Base-by-base conservation (phyloP, 176 grass and related monocot genomes). In the Eragrostis curvula region DNA sequence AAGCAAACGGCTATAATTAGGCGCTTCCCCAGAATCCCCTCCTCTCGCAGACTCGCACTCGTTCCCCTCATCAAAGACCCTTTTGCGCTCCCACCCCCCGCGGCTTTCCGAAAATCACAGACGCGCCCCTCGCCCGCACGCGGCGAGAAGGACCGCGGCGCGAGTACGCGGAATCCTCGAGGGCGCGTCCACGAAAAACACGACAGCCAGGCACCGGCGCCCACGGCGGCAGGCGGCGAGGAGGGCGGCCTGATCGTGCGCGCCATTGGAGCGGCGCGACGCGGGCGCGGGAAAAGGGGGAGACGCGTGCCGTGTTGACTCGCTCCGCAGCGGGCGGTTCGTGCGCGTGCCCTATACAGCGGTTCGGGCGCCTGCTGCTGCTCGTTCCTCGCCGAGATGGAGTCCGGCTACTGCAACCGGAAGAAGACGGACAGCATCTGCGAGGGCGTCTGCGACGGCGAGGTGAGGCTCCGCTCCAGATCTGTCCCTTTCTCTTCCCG, bases 391-490 rank as follows among this genome's bases (percentile, higher is more conserved):
- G 65, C 12, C 18, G 71, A 36, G 36, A 71, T 82, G 87, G 94
- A 97, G 76, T 44, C 86, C 50, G 94, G 81, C 46, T 85, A 93
- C 76, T 93, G 88, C 87, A 97, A 89, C 89, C 90, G 88, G 51
- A 97, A 97, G 82, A 97, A 97, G 89, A 89, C 86, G 2, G 94
- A 97, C 79, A 79, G 75, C 46, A 78, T 97, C 68, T 97, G 88
- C 88, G 88, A 93, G 64, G 94, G 88, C 78, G 62, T 97, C 79
- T 97, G 88, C 81, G 84, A 76, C 70, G 79, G 81, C 70, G 88
- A 93, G 94, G 94, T 97, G 85, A 91, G 84, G 40, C 12, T 27
- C 17, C 68, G 23, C 74, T 9, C 39, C 70, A 66, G 70, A 84
- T 84, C 58, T 67, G 60, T 84, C 60, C 32, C 60, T 74, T 84